Conservation (phyloP, 768 basidiomycete species). For the Lentinula raphanica region DNA sequence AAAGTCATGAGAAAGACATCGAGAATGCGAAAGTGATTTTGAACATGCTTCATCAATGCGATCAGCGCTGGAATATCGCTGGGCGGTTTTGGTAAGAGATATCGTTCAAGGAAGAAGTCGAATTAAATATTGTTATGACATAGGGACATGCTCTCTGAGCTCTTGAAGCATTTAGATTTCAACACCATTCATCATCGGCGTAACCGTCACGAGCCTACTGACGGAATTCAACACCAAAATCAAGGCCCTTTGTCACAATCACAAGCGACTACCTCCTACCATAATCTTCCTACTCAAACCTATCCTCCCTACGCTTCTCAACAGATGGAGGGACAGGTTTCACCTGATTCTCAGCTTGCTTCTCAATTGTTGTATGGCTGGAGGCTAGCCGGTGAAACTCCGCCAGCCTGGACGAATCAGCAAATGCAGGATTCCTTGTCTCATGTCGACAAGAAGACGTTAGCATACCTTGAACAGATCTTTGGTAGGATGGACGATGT, state of each 20-base stretch:
- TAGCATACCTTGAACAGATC: slow-evolving; percentile 2
- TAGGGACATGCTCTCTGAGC: slow-evolving; percentile 7
- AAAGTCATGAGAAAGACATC: slow-evolving; percentile 37
- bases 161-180: slow-evolving; percentile 3
- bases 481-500: neutral
- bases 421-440: neutral
- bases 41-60: slow-evolving; percentile 9
- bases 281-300: neutral
- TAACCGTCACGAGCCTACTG: neutral
- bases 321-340: neutral
- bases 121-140: neutral
- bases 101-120: neutral
- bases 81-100: slow-evolving; percentile 7
- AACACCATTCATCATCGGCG: neutral
- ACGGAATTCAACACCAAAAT: too few relatives aligned
- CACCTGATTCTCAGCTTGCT: neutral
- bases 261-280: neutral
- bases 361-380: slow-evolving; percentile 3
- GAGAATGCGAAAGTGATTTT: slow-evolving; percentile 49
- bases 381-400: neutral
- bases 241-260: neutral
- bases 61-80: slow-evolving; percentile 6
- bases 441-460: neutral
- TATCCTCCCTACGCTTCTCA: neutral
- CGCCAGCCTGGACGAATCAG: neutral